phyloP scores from a whole-genome alignment of 2,329 filamentous ascomycete genomes.

The Blumeriella jaapii region DNA sequence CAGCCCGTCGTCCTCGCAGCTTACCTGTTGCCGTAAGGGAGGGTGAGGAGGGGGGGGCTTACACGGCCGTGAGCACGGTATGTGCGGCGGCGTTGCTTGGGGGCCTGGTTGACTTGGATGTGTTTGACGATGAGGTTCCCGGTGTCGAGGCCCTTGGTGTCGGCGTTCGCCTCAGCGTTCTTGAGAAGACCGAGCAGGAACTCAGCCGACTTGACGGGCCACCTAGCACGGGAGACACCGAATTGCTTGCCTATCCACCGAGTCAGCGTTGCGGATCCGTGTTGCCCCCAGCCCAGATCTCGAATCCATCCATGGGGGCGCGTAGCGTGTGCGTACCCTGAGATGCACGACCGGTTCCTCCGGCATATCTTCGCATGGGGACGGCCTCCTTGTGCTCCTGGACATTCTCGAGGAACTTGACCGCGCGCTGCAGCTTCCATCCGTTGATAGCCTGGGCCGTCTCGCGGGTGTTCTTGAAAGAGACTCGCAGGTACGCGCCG shows the following conservation, averaged over 20 bases:
- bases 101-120: conserved; percentile 99
- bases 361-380: conserved; percentile 95
- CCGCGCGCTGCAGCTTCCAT: conserved; percentile 62
- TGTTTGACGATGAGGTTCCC: conserved; percentile 98
- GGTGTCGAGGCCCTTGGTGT: conserved; percentile 95
- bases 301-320: background rate
- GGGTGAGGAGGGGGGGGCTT: too few relatives aligned
- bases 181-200: conserved; percentile 95
- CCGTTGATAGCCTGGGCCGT: conserved; percentile 95
- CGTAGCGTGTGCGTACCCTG: conserved; percentile 69
- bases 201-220: conserved; percentile 98
- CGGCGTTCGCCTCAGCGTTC: conserved; percentile 95
- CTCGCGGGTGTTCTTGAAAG: conserved; percentile 99
- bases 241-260: conserved; percentile 78
- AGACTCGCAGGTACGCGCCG: conserved; percentile 97
- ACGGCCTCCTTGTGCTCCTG: conserved; percentile 94
- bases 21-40: too few relatives aligned
- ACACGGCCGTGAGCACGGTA: conserved; percentile 99
- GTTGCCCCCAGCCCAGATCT: background rate
- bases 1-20: too few relatives aligned
- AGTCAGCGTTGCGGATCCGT: conserved; percentile 21
- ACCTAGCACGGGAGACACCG: conserved; percentile 95
- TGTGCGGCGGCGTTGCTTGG: conserved; percentile 97
- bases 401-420: conserved; percentile 97
- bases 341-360: conserved; percentile 87